These are phyloP conservation scores for Carpinus fangiana DNA, from an alignment of 306 rosid species.

Conservation along the genomic window DNA sequence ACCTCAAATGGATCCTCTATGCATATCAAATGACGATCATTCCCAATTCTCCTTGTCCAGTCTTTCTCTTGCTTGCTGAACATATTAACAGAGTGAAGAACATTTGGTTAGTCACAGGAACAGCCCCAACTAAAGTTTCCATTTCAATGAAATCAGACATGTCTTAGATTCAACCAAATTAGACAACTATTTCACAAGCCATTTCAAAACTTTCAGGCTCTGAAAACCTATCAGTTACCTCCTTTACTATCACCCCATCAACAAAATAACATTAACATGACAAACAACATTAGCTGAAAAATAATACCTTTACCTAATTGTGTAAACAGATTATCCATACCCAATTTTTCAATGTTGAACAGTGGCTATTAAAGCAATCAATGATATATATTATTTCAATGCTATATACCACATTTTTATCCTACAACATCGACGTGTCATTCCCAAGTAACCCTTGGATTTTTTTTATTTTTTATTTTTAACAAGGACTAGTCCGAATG, in stretches of 20 bases:
- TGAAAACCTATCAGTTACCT: too few species aligned
- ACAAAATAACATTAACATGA: background rate
- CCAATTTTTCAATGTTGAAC: background rate
- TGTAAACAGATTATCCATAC: background rate
- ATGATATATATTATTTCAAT: background rate
- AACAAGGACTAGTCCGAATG: too few species aligned
- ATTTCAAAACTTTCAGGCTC: too few species aligned
- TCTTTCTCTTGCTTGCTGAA: conserved; percentile 82
- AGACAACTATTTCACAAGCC: background rate
- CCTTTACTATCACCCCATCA: too few species aligned
- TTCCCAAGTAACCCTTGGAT: too few species aligned
- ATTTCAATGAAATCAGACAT: background rate
- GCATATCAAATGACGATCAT: conserved; percentile 92
- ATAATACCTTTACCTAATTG: background rate
- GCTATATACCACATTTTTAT: too few species aligned
- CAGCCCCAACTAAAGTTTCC: background rate
- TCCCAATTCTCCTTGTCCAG: conserved; percentile 95
- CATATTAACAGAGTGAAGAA: conserved; percentile 1
- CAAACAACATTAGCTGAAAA: background rate
- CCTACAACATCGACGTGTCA: too few species aligned
- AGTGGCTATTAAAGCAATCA: background rate
- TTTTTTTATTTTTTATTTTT: too few species aligned
- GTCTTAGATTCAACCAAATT: background rate
- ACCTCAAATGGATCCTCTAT: conserved; percentile 95
- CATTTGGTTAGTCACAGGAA: background rate